Evolutionary conservation across 257 asterid genomes (phyloP).

Genomic region (Solanum bulbocastanum): DNA sequence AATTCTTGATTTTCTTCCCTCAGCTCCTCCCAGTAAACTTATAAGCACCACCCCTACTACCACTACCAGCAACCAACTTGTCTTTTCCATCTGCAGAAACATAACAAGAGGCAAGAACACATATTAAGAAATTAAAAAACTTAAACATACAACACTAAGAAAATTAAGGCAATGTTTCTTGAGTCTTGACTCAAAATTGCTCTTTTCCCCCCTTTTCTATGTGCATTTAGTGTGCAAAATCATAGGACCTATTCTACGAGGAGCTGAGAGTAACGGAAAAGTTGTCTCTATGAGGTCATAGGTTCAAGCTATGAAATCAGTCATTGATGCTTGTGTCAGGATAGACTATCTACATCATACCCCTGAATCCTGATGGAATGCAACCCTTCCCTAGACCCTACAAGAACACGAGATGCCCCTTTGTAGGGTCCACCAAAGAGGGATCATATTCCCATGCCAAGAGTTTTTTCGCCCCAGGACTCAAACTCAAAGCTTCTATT

Average conservation of each 20-base stretch:
- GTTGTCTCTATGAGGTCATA: neutral
- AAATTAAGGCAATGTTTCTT: neutral
- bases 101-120: neutral
- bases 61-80: neutral
- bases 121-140: neutral
- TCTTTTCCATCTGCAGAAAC: constrained; percentile 2
- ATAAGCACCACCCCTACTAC: neutral
- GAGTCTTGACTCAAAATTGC: neutral
- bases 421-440: neutral
- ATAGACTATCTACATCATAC: neutral
- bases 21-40: neutral
- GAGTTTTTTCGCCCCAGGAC: neutral
- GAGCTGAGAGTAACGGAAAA: neutral
- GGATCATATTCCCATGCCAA: neutral
- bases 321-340: neutral
- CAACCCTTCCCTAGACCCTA: neutral
- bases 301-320: neutral
- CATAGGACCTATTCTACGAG: neutral
- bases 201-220: neutral
- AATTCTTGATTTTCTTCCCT: constrained; percentile 4
- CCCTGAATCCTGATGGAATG: neutral
- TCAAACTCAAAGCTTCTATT: neutral
- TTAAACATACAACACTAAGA: neutral
- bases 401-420: neutral
- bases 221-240: neutral